Conservation (phyloP, 2,329 filamentous ascomycete species). For the Hypocrella siamensis region DNA sequence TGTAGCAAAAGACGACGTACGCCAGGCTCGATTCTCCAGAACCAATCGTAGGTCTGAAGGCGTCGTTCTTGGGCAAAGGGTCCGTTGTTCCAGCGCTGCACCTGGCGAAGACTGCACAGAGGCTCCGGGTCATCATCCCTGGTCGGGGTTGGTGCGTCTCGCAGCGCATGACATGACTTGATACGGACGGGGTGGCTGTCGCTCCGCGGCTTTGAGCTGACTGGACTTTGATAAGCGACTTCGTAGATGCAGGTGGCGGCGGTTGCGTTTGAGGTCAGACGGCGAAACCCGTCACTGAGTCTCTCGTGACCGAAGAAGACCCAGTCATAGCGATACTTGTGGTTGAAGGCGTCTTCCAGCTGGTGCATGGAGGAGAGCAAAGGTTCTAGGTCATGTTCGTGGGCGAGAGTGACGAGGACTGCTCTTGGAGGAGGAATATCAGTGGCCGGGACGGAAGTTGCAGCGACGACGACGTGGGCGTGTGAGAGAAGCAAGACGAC, state of each 20-base stretch:
- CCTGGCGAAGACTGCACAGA: constrained; percentile 51
- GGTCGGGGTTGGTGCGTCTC: constrained; percentile 1
- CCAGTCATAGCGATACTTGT: constrained; percentile 74
- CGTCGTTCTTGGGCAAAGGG: constrained; percentile 68
- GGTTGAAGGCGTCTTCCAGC: constrained; percentile 45
- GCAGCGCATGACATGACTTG: constrained; percentile 1
- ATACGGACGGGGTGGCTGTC: not conserved
- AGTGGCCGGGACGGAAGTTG: constrained; percentile 4
- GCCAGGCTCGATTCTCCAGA: constrained; percentile 45
- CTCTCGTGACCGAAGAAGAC: constrained; percentile 74
- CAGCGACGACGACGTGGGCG: constrained; percentile 6
- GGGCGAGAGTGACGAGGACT: constrained; percentile 15
- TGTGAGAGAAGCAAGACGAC: constrained; percentile 1
- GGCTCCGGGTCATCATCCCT: constrained; percentile 35
- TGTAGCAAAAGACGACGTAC: constrained; percentile 21
- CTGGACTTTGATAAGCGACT: constrained; percentile 59
- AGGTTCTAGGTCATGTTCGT: constrained; percentile 15
- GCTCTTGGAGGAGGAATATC: constrained; percentile 13
- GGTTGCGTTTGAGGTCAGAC: constrained; percentile 49
- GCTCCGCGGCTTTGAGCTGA: constrained; percentile 27
- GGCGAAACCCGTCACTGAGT: constrained; percentile 65
- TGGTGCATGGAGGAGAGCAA: constrained; percentile 37
- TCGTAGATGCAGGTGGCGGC: constrained; percentile 59
- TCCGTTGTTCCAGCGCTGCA: constrained; percentile 72
- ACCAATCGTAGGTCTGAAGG: constrained; percentile 43